Percentiles rank a stretch among this genome's conserved stretches.
These are phyloP conservation scores for Cladosporium velox DNA, from an alignment of 2,329 filamentous ascomycete genomes.

Conservation along the genomic window DNA sequence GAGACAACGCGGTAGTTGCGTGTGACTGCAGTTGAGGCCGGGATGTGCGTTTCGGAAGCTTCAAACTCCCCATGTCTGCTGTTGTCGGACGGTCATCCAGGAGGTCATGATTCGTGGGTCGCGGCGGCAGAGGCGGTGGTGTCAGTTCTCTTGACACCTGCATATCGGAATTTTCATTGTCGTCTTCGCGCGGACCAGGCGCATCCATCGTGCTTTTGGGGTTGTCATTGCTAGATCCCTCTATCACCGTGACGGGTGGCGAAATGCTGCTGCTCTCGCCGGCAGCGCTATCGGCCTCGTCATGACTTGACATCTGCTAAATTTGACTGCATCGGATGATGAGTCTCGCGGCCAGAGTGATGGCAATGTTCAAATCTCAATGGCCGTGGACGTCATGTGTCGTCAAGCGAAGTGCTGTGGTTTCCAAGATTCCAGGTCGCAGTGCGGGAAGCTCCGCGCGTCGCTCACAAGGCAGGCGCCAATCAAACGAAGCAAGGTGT, in stretches of 20 bases:
- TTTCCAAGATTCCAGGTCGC: not conserved
- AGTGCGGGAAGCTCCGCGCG: not conserved
- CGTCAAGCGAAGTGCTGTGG: not conserved
- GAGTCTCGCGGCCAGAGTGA: not conserved
- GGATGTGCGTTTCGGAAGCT: slow-evolving; percentile 39
- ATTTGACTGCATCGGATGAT: not conserved
- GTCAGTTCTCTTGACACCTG: slow-evolving; percentile 36
- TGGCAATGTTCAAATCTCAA: not conserved
- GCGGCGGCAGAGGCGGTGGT: slow-evolving; percentile 42
- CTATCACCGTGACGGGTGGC: slow-evolving; percentile 9
- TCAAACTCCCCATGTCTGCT: slow-evolving; percentile 32
- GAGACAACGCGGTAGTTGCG: slow-evolving; percentile 81
- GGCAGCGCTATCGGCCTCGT: slow-evolving; percentile 10
- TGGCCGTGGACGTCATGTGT: not conserved
- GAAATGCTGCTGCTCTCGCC: slow-evolving; percentile 4
- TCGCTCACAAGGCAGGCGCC: not conserved
- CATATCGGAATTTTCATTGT: not conserved
- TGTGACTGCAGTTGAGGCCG: slow-evolving; percentile 56
- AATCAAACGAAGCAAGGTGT: slow-evolving; percentile 20
- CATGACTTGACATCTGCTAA: slow-evolving; percentile 18
- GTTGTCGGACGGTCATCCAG: slow-evolving; percentile 33
- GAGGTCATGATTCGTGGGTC: slow-evolving; percentile 32
- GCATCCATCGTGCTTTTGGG: not conserved
- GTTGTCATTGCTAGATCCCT: not conserved
- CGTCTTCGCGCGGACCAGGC: not conserved